Conservation (phyloP, 2,329 filamentous ascomycete species). For the Hymenoscyphus repandus region DNA sequence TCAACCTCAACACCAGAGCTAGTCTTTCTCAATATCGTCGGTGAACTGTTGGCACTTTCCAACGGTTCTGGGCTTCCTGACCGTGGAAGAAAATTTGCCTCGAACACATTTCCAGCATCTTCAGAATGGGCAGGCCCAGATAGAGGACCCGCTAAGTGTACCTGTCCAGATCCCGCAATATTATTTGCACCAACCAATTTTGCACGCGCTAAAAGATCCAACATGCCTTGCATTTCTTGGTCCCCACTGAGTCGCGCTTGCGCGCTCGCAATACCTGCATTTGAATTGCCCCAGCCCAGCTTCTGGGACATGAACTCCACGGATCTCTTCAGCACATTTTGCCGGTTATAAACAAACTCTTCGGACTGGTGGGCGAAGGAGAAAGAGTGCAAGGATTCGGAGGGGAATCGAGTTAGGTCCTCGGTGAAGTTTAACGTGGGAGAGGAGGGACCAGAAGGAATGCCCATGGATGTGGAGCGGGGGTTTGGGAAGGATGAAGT, state of each 20-base stretch:
- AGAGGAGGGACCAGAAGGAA: slow-evolving; percentile 56
- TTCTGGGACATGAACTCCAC: slow-evolving; percentile 91
- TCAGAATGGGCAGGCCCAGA: slow-evolving; percentile 74
- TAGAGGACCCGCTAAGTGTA: slow-evolving; percentile 55
- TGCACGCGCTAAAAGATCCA: slow-evolving; percentile 79
- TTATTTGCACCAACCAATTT: slow-evolving; percentile 70
- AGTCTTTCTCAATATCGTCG: slow-evolving; percentile 17
- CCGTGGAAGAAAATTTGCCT: slow-evolving; percentile 66
- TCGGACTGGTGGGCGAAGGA: slow-evolving; percentile 96
- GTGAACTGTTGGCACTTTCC: slow-evolving; percentile 25
- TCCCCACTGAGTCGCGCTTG: slow-evolving; percentile 81
- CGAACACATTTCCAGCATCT: slow-evolving; percentile 71
- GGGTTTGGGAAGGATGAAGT: slow-evolving; percentile 51
- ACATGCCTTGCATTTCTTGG: slow-evolving; percentile 81
- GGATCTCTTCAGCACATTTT: slow-evolving; percentile 87
- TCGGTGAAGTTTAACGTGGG: slow-evolving; percentile 70
- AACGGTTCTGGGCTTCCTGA: slow-evolving; percentile 45
- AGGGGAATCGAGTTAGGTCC: slow-evolving; percentile 87
- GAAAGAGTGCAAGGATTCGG: slow-evolving; percentile 95
- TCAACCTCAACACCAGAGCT: background rate
- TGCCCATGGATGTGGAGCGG: slow-evolving; percentile 23
- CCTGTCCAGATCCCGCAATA: slow-evolving; percentile 43
- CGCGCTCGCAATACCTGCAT: slow-evolving; percentile 72
- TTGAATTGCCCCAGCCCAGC: slow-evolving; percentile 68
- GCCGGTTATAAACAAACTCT: slow-evolving; percentile 83